Percentiles rank a stretch among this genome's conserved stretches.
These are phyloP conservation scores for Verticillium dahliae DNA, from an alignment of 2,329 filamentous ascomycete species.

Conservation along the genomic window DNA sequence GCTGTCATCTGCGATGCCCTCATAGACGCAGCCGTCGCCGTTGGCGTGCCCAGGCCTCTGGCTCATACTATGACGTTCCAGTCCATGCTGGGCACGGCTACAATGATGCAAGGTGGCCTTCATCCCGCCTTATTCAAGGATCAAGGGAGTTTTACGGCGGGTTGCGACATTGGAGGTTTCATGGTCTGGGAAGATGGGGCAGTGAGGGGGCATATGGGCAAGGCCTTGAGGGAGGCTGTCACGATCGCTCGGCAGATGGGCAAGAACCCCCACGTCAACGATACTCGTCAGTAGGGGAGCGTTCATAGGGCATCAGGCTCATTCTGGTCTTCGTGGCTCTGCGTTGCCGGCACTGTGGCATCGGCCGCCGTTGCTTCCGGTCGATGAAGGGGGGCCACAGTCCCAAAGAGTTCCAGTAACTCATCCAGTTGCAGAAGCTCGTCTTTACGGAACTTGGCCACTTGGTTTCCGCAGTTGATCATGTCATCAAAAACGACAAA, in stretches of 20 bases:
- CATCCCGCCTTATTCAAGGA: constrained; percentile 52
- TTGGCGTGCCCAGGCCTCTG: constrained; percentile 48
- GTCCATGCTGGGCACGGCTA: constrained; percentile 50
- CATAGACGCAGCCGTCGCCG: constrained; percentile 53
- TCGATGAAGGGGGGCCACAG: constrained; percentile 13
- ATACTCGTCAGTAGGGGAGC: constrained; percentile 18
- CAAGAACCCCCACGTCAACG: constrained; percentile 29
- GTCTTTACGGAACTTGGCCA: constrained; percentile 34
- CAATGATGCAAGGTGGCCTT: constrained; percentile 43
- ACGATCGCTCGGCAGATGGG: constrained; percentile 37
- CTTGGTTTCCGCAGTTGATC: constrained; percentile 34
- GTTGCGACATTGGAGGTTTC: constrained; percentile 54
- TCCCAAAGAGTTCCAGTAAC: constrained; percentile 20
- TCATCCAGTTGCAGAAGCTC: constrained; percentile 39
- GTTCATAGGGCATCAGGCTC: neutral
- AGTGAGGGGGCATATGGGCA: constrained; percentile 35
- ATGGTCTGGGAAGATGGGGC: constrained; percentile 53
- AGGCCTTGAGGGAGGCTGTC: constrained; percentile 38
- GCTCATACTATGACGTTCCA: constrained; percentile 55
- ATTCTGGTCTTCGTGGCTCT: neutral
- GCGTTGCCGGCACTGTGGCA: neutral
- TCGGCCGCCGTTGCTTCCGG: constrained; percentile 2
- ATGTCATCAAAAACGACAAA: constrained; percentile 40
- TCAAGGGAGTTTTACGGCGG: constrained; percentile 52
- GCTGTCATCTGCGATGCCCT: constrained; percentile 52